Conservation (phyloP, 1,284 basidiomycete species). For the Blastosporella zonata region DNA sequence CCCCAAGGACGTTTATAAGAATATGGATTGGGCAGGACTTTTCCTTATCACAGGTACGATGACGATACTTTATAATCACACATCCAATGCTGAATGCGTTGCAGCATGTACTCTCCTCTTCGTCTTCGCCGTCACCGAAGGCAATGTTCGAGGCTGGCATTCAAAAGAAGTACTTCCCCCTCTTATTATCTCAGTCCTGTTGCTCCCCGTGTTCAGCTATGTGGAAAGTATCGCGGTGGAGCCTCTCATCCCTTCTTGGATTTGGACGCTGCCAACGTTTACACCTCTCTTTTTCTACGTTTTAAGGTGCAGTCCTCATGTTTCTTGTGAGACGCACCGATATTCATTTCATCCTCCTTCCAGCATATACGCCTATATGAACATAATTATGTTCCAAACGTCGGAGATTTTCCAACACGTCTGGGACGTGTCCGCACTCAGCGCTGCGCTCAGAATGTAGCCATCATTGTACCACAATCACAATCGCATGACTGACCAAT, state of each 20-base stretch:
- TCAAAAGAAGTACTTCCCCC: slow-evolving; percentile 18
- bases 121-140: slow-evolving; percentile 19
- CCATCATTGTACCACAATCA: neutral
- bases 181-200: slow-evolving; percentile 16
- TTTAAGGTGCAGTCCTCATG: slow-evolving; percentile 8
- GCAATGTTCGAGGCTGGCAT: slow-evolving; percentile 15
- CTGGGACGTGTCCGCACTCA: slow-evolving; percentile 13
- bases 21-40: slow-evolving; percentile 21
- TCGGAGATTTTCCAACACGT: slow-evolving; percentile 20
- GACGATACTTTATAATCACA: neutral
- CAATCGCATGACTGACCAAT: neutral
- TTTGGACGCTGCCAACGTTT: slow-evolving; percentile 19
- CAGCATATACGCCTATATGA: slow-evolving; percentile 18
- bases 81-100: neutral
- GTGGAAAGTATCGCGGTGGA: slow-evolving; percentile 16
- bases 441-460: slow-evolving; percentile 17
- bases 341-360: neutral
- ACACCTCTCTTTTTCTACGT: slow-evolving; percentile 17
- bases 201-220: slow-evolving; percentile 15
- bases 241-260: slow-evolving; percentile 18
- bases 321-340: neutral
- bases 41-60: slow-evolving; percentile 15
- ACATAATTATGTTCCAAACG: slow-evolving; percentile 16
- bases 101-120: slow-evolving; percentile 17
- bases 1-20: slow-evolving; percentile 9